Conservation (phyloP, 2,329 filamentous ascomycete species). For the Plectosphaerella cucumerina region DNA sequence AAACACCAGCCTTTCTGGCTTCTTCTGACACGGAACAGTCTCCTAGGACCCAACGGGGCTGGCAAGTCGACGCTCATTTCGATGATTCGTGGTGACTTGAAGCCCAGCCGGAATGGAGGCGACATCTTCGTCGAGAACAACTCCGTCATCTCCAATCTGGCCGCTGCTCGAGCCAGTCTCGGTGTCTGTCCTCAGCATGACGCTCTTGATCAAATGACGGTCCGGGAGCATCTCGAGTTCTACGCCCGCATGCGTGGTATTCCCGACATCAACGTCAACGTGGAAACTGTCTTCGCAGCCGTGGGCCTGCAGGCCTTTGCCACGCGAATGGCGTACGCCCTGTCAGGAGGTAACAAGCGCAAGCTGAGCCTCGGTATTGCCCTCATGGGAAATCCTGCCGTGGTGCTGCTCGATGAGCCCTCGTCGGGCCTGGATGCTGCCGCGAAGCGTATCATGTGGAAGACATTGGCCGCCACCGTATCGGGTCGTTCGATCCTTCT, state of each 20-base stretch:
- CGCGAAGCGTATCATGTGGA: conserved; percentile 91
- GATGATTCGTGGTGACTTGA: conserved; percentile 80
- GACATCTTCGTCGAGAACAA: conserved; percentile 77
- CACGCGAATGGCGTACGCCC: conserved; percentile 69
- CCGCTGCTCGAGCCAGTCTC: conserved; percentile 68
- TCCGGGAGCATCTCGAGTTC: conserved; percentile 79
- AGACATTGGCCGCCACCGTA: conserved; percentile 69
- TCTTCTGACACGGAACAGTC: not conserved
- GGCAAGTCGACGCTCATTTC: conserved; percentile 90
- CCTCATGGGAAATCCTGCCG: conserved; percentile 85
- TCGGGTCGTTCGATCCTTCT: conserved; percentile 78
- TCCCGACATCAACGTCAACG: conserved; percentile 69
- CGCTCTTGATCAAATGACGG: conserved; percentile 88
- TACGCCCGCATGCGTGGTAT: conserved; percentile 85
- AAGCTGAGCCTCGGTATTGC: conserved; percentile 88
- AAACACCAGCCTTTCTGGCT: not conserved
- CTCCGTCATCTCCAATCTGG: conserved; percentile 68
- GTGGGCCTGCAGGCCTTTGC: conserved; percentile 72
- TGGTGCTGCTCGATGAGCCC: conserved; percentile 85
- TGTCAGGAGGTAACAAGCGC: conserved; percentile 91
- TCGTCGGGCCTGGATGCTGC: conserved; percentile 86
- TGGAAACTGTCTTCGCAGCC: conserved; percentile 71
- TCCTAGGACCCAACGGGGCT: conserved; percentile 87
- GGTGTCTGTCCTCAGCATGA: conserved; percentile 91
- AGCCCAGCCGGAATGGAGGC: conserved; percentile 65